Evolutionary conservation across 257 asterid genomes (phyloP).

Genomic region (Sherardia arvensis): DNA sequence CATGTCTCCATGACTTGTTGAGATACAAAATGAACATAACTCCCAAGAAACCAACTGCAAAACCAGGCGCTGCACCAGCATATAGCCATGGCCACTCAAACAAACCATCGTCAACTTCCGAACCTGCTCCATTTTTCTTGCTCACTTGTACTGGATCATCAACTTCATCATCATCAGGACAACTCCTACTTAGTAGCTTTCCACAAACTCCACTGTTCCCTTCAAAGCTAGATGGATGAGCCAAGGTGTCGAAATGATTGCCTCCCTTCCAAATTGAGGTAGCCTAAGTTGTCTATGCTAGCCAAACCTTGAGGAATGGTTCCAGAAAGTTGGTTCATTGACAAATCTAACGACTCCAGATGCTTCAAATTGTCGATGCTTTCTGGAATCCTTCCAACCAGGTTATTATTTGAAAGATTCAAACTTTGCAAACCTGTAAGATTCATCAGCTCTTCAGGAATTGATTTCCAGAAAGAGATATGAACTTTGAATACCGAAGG

Average conservation of each 20-base stretch:
- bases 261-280: conserved; percentile 9
- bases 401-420: conserved; percentile 17
- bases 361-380: conserved; percentile 14
- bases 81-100: background rate
- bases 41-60: conserved; percentile 16
- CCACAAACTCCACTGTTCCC: background rate
- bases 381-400: conserved; percentile 19
- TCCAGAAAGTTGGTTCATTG: conserved; percentile 18
- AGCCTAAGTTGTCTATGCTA: conserved; percentile 14
- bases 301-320: conserved; percentile 22
- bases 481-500: background rate
- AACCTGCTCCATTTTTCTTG: no score
- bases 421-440: background rate
- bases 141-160: no score
- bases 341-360: conserved; percentile 27
- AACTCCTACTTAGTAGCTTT: background rate
- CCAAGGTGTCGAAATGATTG: background rate
- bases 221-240: background rate
- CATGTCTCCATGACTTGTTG: background rate
- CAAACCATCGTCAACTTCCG: background rate
- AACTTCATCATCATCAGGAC: background rate
- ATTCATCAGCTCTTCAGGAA: conserved; percentile 2
- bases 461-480: conserved; percentile 1
- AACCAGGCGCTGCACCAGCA: conserved; percentile 13
- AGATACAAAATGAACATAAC: background rate